phyloP scores from a whole-genome alignment of 2,329 filamentous ascomycete species.

The Nectriaceae sp. region DNA sequence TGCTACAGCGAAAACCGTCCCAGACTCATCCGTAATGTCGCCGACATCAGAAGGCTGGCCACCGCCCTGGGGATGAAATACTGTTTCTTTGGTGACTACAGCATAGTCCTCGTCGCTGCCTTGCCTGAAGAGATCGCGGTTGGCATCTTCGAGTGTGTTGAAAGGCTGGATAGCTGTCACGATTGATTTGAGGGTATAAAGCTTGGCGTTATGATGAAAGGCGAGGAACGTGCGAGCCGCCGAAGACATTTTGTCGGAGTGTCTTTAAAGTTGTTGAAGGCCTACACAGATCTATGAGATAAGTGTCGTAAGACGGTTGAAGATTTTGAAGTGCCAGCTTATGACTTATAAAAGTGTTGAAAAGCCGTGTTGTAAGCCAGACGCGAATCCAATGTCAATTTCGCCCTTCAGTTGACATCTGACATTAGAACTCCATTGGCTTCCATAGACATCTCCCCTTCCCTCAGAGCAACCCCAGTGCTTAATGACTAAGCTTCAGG shows the following conservation, averaged over 20 bases:
- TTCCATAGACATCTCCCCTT: background rate
- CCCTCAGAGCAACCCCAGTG: no score
- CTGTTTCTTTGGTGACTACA: constrained; percentile 65
- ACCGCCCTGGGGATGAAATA: constrained; percentile 76
- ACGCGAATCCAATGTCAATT: background rate
- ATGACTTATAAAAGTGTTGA: background rate
- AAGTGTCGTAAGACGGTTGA: no score
- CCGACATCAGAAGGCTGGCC: constrained; percentile 73
- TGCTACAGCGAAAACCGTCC: constrained; percentile 49
- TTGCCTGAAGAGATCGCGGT: constrained; percentile 60
- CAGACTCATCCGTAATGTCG: constrained; percentile 43
- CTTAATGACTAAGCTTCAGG: no score
- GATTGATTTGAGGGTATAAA: constrained; percentile 43
- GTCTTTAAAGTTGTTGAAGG: background rate
- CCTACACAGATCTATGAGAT: background rate
- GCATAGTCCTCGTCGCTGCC: constrained; percentile 52
- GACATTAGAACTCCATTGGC: background rate
- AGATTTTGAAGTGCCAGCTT: no score
- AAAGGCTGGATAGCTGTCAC: constrained; percentile 52
- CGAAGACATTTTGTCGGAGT: constrained; percentile 18
- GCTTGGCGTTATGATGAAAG: constrained; percentile 46
- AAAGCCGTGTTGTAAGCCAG: background rate
- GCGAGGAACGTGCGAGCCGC: constrained; percentile 35
- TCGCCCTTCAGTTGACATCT: background rate
- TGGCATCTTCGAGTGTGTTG: constrained; percentile 49